These are phyloP conservation scores for Curvularia sp. DNA, from an alignment of 2,329 filamentous ascomycete genomes.

Conservation along the genomic window DNA sequence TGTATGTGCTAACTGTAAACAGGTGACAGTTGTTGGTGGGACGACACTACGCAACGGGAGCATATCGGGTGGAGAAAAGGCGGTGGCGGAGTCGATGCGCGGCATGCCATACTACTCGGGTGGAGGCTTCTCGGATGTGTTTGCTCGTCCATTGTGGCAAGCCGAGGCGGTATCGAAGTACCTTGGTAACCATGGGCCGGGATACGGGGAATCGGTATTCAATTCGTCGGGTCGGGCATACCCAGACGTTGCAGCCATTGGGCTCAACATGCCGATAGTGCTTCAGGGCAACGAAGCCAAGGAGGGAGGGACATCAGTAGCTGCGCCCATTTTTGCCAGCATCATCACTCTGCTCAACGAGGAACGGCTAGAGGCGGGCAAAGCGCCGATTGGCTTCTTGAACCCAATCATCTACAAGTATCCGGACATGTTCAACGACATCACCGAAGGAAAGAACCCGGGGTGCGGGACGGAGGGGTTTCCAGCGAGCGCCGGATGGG, in stretches of 20 bases:
- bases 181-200: slow-evolving; percentile 13
- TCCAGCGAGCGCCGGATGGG: slow-evolving; percentile 35
- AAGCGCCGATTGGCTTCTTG: slow-evolving; percentile 61
- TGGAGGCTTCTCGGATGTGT: slow-evolving; percentile 57
- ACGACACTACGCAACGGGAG: slow-evolving; percentile 45
- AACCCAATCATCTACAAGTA: slow-evolving; percentile 65
- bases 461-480: slow-evolving; percentile 47
- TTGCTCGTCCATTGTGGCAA: slow-evolving; percentile 59
- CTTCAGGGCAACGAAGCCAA: slow-evolving; percentile 42
- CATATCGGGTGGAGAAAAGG: slow-evolving; percentile 57
- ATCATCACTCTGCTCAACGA: slow-evolving; percentile 68
- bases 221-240: slow-evolving; percentile 59
- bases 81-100: slow-evolving; percentile 28
- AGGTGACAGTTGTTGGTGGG: slow-evolving; percentile 65
- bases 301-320: slow-evolving; percentile 60
- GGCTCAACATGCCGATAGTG: slow-evolving; percentile 53
- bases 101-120: slow-evolving; percentile 27
- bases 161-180: slow-evolving; percentile 28
- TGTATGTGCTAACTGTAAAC: background rate
- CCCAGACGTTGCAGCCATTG: slow-evolving; percentile 68
- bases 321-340: slow-evolving; percentile 64
- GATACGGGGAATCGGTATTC: slow-evolving; percentile 19
- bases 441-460: slow-evolving; percentile 37
- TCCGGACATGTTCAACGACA: slow-evolving; percentile 54
- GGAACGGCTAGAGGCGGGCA: slow-evolving; percentile 58